Percentiles rank a stretch among this genome's conserved stretches.
Conservation (phyloP, 768 basidiomycete genomes). For the Tulasnella sp. region DNA sequence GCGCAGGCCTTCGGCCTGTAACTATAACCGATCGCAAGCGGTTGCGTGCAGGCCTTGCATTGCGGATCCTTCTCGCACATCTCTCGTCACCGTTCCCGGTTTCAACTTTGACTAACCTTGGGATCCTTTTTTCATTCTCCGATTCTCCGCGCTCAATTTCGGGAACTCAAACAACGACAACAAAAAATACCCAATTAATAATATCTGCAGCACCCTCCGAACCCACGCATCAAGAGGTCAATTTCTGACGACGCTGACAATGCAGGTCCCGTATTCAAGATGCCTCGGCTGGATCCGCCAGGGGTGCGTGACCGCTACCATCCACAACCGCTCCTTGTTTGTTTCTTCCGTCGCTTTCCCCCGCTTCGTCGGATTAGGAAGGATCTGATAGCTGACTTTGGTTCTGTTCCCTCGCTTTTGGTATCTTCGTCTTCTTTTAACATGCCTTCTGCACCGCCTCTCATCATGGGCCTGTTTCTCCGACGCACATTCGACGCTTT, state of each 20-base stretch:
- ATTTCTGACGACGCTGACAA: constrained; percentile 17
- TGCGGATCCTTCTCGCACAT: not conserved
- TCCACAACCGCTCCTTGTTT: not conserved
- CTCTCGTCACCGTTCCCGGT: not conserved
- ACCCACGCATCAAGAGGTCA: constrained; percentile 20
- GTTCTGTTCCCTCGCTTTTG: not conserved
- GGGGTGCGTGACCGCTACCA: constrained; percentile 1
- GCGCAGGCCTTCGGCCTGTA: constrained; percentile 18
- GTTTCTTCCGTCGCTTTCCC: constrained; percentile 3
- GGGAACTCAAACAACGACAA: not conserved
- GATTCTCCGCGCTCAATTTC: constrained; percentile 2
- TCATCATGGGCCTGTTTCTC: constrained; percentile 19
- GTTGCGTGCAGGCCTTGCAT: not conserved
- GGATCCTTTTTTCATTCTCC: not conserved
- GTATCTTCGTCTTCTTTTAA: constrained; percentile 4
- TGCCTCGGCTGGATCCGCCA: constrained; percentile 16
- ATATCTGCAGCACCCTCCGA: constrained; percentile 1
- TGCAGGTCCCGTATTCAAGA: constrained; percentile 18
- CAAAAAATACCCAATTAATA: not conserved
- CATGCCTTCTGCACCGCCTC: constrained; percentile 17
- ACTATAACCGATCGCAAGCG: not conserved
- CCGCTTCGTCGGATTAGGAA: constrained; percentile 10
- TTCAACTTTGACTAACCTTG: constrained; percentile 4
- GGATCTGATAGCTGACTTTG: not conserved
- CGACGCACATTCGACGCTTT: constrained; percentile 9